A percentile compares a stretch with the other conserved stretches of the same genome.
phyloP scores from a whole-genome alignment of 805 yeast genomes.

The Lipomyces sp. region DNA sequence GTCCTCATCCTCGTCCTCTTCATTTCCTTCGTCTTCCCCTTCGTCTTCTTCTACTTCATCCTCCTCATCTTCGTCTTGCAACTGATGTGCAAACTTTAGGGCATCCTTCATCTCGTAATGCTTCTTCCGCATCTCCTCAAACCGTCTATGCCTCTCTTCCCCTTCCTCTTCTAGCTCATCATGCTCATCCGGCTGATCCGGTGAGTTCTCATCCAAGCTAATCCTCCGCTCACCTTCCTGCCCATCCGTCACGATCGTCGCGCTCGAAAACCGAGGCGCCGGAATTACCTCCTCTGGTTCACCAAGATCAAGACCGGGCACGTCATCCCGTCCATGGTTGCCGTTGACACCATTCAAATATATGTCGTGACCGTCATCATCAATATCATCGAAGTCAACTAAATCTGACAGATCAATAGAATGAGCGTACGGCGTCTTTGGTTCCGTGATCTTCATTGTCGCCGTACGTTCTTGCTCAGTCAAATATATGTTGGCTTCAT shows the following conservation, averaged over 20 bases:
- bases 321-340: constrained; percentile 39
- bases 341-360: constrained; percentile 48
- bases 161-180: constrained; percentile 47
- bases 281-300: constrained; percentile 42
- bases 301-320: constrained; percentile 41
- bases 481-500: constrained; percentile 72
- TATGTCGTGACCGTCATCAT: constrained; percentile 56
- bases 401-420: constrained; percentile 79
- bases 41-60: constrained; percentile 25
- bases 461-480: constrained; percentile 75
- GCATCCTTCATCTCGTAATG: constrained; percentile 65
- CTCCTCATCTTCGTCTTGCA: constrained; percentile 39
- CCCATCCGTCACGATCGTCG: not conserved
- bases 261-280: constrained; percentile 10
- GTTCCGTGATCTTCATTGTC: constrained; percentile 87
- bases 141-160: constrained; percentile 62
- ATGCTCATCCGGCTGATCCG: constrained; percentile 39
- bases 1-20: constrained; percentile 23
- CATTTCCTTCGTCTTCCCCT: constrained; percentile 36
- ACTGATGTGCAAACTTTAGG: constrained; percentile 39
- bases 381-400: constrained; percentile 73
- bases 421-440: constrained; percentile 93
- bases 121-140: constrained; percentile 77
- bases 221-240: constrained; percentile 14
- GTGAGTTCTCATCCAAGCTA: constrained; percentile 33